Evolutionary conservation across 441 rosid species (phyloP).

Genomic region (Pelargonium myrrhifolium): DNA sequence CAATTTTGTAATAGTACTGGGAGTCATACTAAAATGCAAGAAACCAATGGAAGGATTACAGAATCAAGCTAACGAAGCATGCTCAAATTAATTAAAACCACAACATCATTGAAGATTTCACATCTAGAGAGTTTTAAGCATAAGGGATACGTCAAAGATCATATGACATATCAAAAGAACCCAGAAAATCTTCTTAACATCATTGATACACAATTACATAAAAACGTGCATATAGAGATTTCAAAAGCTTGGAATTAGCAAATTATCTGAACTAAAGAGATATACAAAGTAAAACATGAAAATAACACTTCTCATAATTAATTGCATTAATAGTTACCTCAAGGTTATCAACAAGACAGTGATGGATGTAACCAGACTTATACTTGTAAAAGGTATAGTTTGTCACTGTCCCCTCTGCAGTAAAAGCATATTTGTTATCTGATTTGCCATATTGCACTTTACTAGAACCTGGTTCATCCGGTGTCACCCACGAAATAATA

Average conservation of each 20-base stretch:
- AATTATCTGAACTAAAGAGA: constrained; percentile 8
- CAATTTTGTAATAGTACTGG: constrained; percentile 60
- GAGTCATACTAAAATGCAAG: constrained; percentile 40
- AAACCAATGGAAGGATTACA: constrained; percentile 9
- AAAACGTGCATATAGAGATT: not conserved
- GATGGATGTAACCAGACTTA: constrained; percentile 84
- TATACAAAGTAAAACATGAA: constrained; percentile 8
- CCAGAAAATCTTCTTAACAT: not conserved
- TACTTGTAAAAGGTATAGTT: constrained; percentile 77
- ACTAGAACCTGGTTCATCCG: constrained; percentile 63
- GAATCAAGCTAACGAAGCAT: not conserved
- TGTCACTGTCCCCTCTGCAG: constrained; percentile 51
- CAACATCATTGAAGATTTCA: not conserved
- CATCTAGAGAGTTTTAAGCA: not conserved
- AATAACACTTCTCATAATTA: not conserved
- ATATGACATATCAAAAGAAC: not conserved
- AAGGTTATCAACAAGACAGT: constrained; percentile 66
- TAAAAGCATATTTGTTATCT: constrained; percentile 37
- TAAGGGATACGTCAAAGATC: not conserved
- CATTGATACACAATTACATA: not conserved
- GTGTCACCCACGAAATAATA: constrained; percentile 85
- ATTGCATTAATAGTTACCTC: constrained; percentile 49
- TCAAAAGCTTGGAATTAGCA: not conserved
- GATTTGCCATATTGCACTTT: constrained; percentile 50
- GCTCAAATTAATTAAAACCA: no score